Percentiles rank a stretch among this genome's conserved stretches.
Conservation (phyloP, 2,329 filamentous ascomycete species). For the Aureobasidium sp. region DNA sequence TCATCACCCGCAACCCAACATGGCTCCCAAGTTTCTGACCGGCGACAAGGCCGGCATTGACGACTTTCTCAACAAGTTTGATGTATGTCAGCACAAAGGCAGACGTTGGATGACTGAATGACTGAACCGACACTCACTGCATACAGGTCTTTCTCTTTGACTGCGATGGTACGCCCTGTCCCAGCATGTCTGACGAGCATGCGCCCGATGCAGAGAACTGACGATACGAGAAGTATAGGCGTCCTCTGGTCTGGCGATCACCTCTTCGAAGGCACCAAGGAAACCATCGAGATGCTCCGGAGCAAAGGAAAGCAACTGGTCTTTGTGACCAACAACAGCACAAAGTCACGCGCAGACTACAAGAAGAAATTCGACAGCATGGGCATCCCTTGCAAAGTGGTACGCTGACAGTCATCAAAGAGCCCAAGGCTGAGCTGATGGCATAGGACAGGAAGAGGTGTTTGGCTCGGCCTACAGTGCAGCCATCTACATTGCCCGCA, state of each 20-base stretch:
- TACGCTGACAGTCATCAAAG: constrained; percentile 26
- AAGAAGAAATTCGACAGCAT: constrained; percentile 79
- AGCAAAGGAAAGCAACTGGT: constrained; percentile 83
- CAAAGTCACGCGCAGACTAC: constrained; percentile 89
- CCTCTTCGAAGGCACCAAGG: constrained; percentile 74
- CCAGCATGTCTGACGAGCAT: neutral
- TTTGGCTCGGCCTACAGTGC: constrained; percentile 95
- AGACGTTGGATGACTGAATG: too few species aligned
- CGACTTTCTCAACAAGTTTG: constrained; percentile 82
- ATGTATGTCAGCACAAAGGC: constrained; percentile 65
- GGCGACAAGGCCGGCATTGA: constrained; percentile 71
- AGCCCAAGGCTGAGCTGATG: neutral
- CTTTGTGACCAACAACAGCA: constrained; percentile 98
- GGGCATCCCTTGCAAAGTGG: constrained; percentile 68
- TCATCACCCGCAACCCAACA: neutral
- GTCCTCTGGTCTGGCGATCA: constrained; percentile 96
- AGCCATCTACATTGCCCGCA: constrained; percentile 90
- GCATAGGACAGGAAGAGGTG: constrained; percentile 64
- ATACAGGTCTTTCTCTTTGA: constrained; percentile 83
- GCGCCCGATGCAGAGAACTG: constrained; percentile 20
- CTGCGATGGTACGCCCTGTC: constrained; percentile 69
- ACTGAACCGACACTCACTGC: neutral
- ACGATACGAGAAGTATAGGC: constrained; percentile 53
- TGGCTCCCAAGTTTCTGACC: constrained; percentile 56
- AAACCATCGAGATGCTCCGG: constrained; percentile 77